Base-by-base conservation (phyloP, 495 filamentous ascomycete species). In the Neurospora sp. region DNA sequence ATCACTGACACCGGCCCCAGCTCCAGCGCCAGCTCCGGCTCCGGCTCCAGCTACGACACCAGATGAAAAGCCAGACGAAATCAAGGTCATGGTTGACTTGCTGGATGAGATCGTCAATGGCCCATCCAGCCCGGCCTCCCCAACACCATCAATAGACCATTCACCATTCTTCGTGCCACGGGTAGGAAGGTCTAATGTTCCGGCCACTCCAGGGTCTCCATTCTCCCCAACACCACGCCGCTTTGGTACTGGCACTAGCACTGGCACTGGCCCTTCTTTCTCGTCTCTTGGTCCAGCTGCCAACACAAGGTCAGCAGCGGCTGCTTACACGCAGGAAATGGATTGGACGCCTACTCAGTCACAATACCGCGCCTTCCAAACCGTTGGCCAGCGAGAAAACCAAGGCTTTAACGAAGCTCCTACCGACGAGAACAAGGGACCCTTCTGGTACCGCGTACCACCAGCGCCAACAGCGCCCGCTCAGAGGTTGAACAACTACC, bases 291-390 rank as follows among this genome's bases (percentile, higher is more conserved):
- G 38, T 44, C 38, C 61, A 48, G 22, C 18, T 35, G 53, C 53
- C 22, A 31, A 65, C 53, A 65, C 53, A 65, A 65, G 53, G n/a
- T 27, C 70, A 31, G 3, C 42, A 38, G 8, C 68, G 31, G 16
- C 70, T 20, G 72, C 78, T 12, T 85, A 88, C 74, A 80, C 78
- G 11, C 83, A 90, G 48, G 81, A 84, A 69, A 97, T 97, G 93
- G 93, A 97, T 73, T 97, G 93, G 93, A 88, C 90, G 27, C 93
- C 93, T 3, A 89, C 90, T 12, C 78, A 81, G 31, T 85, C 88
- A 22, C 83, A 79, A 68, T 76, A 86, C 77, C 83, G 84, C 68
- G 83, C 86, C 71, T 85, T 85, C 76, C 85, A 77, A 76, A 78
- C 81, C 70, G 79, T 79, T 77, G 76, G 82, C 79, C 78, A 83